These are phyloP conservation scores for Blepharisma japonicum DNA, from an alignment of 73 alveolate species.

Conservation along the genomic window DNA sequence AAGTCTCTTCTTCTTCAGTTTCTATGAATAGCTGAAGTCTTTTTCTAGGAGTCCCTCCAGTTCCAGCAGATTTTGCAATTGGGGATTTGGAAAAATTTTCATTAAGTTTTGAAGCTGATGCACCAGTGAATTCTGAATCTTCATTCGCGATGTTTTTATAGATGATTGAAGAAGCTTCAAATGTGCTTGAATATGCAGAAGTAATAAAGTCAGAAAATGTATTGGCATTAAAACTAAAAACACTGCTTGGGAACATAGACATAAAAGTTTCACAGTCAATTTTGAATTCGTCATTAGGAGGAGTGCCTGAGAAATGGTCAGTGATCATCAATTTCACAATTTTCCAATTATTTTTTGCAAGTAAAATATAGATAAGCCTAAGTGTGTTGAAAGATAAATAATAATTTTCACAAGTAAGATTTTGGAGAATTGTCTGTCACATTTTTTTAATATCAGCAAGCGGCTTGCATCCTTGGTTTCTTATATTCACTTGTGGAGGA, in stretches of 20 bases:
- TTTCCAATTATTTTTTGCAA: background rate
- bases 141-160: background rate
- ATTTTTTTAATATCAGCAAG: constrained; percentile 13
- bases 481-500: no score
- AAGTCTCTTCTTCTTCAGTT: background rate
- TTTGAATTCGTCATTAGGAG: constrained; percentile 7
- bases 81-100: no score
- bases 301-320: constrained; percentile 18
- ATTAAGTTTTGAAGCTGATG: background rate
- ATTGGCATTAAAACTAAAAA: background rate
- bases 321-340: constrained; percentile 2
- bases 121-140: constrained; percentile 7
- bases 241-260: background rate
- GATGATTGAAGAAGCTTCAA: background rate
- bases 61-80: background rate
- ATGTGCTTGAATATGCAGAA: background rate
- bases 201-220: background rate
- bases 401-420: background rate
- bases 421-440: constrained; percentile 11
- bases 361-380: background rate
- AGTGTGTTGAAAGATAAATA: background rate
- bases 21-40: background rate
- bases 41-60: constrained; percentile 5
- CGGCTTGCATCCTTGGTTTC: constrained; percentile 6
- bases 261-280: background rate